These are phyloP conservation scores for Kappamyces sp. DNA, from an alignment of 192 early-diverging fungal species.

Conservation along the genomic window DNA sequence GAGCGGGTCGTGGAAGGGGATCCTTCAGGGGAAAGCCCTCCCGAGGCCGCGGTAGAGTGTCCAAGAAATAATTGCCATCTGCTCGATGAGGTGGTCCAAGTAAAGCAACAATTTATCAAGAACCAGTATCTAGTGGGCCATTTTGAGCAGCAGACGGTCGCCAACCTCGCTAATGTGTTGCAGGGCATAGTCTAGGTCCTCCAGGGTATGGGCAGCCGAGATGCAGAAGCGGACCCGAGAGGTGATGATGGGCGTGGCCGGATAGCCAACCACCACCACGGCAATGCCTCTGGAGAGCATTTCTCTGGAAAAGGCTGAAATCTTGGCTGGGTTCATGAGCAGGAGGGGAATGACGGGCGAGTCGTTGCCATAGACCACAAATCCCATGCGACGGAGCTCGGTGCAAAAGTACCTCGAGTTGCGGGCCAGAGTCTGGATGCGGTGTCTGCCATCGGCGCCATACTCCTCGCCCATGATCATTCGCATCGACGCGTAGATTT, in stretches of 20 bases:
- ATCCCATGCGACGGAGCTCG: conserved; percentile 79
- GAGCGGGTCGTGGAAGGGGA: too few species aligned
- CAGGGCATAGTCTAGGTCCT: conserved; percentile 66
- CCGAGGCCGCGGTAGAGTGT: too few species aligned
- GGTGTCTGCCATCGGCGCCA: conserved; percentile 68
- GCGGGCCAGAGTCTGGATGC: conserved; percentile 78
- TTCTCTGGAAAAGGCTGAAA: conserved; percentile 93
- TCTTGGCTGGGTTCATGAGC: conserved; percentile 92
- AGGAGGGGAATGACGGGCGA: conserved; percentile 89
- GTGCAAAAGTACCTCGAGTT: conserved; percentile 81
- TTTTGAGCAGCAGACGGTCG: conserved; percentile 30
- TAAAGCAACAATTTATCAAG: too few species aligned
- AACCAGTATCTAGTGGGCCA: background rate
- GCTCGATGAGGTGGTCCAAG: too few species aligned
- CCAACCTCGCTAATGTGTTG: conserved; percentile 45
- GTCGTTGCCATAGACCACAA: conserved; percentile 89
- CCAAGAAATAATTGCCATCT: too few species aligned
- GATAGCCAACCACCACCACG: conserved; percentile 95
- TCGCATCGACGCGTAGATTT: conserved; percentile 80
- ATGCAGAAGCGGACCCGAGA: conserved; percentile 89
- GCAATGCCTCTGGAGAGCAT: conserved; percentile 83
- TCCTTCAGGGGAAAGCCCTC: too few species aligned
- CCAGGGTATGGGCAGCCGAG: conserved; percentile 86
- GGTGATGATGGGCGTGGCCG: conserved; percentile 96
- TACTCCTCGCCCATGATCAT: conserved; percentile 93